phyloP scores from a whole-genome alignment of 176 grass and related monocot genomes.

The Zizania latifolia region DNA sequence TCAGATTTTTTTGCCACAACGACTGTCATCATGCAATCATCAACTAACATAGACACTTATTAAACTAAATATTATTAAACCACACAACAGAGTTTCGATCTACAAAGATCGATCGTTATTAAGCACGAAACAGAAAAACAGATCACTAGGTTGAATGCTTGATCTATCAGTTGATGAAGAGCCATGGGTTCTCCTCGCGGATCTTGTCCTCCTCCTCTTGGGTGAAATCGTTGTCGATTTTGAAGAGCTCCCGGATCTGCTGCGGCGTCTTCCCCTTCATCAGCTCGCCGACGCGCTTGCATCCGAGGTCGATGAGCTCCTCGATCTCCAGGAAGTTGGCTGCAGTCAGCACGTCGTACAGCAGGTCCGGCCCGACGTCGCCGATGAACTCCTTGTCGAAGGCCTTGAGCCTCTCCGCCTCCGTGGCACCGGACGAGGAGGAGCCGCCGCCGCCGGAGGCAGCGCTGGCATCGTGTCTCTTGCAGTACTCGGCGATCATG shows the following conservation, averaged over 20 bases:
- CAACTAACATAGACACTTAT: too few species aligned
- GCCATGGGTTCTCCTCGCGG: background rate
- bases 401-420: too few species aligned
- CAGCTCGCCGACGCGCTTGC: slow-evolving; percentile 18
- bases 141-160: too few species aligned
- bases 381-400: slow-evolving; percentile 31
- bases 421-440: too few species aligned
- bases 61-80: too few species aligned
- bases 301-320: slow-evolving; percentile 20
- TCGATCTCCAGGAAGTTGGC: slow-evolving; percentile 23
- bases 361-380: slow-evolving; percentile 32
- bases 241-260: background rate
- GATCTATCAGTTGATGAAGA: too few species aligned
- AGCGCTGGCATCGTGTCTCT: slow-evolving; percentile 7
- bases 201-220: background rate
- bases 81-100: too few species aligned
- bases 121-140: too few species aligned
- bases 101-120: too few species aligned
- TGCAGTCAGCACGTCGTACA: slow-evolving; percentile 27
- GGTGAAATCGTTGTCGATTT: background rate
- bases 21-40: too few species aligned
- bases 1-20: too few species aligned
- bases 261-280: background rate
- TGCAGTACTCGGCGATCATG: slow-evolving; percentile 29
- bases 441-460: background rate